These are phyloP conservation scores for Isabelozyma gotoi DNA, from an alignment of 805 yeast genomes.

Conservation along the genomic window DNA sequence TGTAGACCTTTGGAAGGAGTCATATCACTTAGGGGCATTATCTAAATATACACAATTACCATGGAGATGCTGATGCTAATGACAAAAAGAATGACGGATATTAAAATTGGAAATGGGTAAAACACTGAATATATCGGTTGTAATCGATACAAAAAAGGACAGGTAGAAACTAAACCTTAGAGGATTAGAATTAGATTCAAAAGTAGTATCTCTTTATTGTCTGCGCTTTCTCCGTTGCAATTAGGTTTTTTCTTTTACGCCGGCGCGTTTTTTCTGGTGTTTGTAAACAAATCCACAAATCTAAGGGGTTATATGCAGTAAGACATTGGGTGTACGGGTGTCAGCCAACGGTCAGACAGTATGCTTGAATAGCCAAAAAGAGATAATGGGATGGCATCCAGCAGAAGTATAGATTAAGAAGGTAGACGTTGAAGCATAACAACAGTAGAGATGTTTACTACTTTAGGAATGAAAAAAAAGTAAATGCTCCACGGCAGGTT, in stretches of 20 bases:
- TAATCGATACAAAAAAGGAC: too few species aligned
- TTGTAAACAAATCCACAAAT: not conserved
- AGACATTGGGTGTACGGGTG: too few species aligned
- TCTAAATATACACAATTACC: not conserved
- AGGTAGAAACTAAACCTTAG: too few species aligned
- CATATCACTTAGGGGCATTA: not conserved
- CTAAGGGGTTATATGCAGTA: not conserved
- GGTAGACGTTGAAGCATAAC: too few species aligned
- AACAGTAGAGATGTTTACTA: not conserved
- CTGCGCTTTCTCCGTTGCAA: not conserved
- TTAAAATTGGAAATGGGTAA: too few species aligned
- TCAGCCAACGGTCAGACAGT: too few species aligned
- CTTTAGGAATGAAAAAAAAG: constrained; percentile 1
- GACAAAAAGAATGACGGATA: not conserved
- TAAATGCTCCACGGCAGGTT: constrained; percentile 46
- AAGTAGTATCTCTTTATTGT: not conserved
- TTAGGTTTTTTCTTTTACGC: not conserved
- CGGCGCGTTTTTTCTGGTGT: not conserved
- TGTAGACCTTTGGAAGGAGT: not conserved
- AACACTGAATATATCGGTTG: too few species aligned
- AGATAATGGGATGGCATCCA: too few species aligned
- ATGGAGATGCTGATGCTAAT: not conserved
- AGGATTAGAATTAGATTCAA: too few species aligned
- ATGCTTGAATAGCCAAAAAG: too few species aligned
- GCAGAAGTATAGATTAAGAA: too few species aligned